A percentile compares a stretch with the other conserved stretches of the same genome.
Evolutionary conservation across 116 monocot genomes (phyloP).

Genomic region (Zostera marina): DNA sequence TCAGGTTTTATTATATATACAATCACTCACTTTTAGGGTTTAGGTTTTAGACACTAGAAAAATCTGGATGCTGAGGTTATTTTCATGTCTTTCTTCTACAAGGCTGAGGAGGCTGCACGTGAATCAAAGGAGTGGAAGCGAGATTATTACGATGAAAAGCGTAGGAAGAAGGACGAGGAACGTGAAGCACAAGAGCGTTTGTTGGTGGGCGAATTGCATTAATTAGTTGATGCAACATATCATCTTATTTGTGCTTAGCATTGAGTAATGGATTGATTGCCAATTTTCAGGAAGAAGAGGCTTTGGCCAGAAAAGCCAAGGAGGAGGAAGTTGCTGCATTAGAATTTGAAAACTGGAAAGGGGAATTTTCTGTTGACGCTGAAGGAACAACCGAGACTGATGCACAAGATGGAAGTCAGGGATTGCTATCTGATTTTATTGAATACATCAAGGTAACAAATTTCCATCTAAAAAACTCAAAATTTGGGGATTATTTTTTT

Average conservation of each 20-base stretch:
- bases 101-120: conserved; percentile 87
- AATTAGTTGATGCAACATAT: neutral
- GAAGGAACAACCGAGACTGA: conserved; percentile 82
- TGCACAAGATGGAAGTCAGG: conserved; percentile 45
- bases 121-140: conserved; percentile 71
- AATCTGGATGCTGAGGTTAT: neutral
- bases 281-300: conserved; percentile 79
- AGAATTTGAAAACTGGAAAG: conserved; percentile 98
- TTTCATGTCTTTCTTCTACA: conserved; percentile 1
- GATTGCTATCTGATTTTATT: conserved; percentile 64
- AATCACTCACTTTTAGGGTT: neutral
- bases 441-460: conserved; percentile 75
- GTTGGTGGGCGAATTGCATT: conserved; percentile 27
- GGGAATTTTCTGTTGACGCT: conserved; percentile 78
- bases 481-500: too few relatives aligned
- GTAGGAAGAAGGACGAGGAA: conserved; percentile 90
- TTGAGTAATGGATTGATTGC: conserved; percentile 4
- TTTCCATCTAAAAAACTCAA: neutral
- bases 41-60: neutral
- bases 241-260: neutral
- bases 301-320: conserved; percentile 52
- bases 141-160: conserved; percentile 69
- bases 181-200: conserved; percentile 72
- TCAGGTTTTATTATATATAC: conserved; percentile 30
- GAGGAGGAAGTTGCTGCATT: conserved; percentile 80